A percentile compares a stretch with the other conserved stretches of the same genome.
These are phyloP conservation scores for Mrakiaceae sp. DNA, from an alignment of 1,284 basidiomycete species.

Conservation along the genomic window DNA sequence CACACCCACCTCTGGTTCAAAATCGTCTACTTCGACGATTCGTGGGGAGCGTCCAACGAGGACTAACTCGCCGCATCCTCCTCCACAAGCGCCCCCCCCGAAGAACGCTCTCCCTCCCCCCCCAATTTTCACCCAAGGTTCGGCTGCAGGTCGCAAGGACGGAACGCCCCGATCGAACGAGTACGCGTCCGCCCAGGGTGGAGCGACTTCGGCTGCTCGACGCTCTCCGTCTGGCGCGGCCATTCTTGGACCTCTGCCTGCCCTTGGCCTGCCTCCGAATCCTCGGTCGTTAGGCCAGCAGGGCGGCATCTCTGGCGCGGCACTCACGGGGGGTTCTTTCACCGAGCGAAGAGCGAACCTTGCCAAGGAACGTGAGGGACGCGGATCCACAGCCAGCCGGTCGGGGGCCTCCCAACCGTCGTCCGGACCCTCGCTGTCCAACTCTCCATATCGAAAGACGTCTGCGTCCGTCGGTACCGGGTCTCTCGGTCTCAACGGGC, in stretches of 20 bases:
- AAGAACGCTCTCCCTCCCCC: too few species aligned
- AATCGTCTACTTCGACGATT: too few species aligned
- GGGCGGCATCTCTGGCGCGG: neutral
- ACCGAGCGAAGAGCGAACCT: slow-evolving; percentile 10
- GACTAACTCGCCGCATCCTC: too few species aligned
- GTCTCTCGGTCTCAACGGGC: slow-evolving; percentile 8
- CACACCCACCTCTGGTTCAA: too few species aligned
- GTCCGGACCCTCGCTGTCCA: neutral
- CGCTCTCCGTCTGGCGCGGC: too few species aligned
- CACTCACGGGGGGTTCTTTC: slow-evolving; percentile 9
- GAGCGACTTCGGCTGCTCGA: too few species aligned
- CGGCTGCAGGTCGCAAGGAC: too few species aligned
- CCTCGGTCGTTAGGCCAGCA: neutral
- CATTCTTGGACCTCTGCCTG: too few species aligned
- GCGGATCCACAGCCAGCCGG: neutral
- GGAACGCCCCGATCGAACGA: too few species aligned
- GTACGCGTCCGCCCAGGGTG: neutral
- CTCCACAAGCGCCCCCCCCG: too few species aligned
- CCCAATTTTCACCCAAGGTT: too few species aligned
- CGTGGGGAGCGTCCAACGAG: too few species aligned
- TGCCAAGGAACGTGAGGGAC: slow-evolving; percentile 5
- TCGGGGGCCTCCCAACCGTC: neutral
- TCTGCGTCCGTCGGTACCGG: neutral
- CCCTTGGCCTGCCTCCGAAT: neutral
- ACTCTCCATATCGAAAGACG: neutral